Percentiles rank a stretch among this genome's conserved stretches.
phyloP scores from a whole-genome alignment of 257 asterid species.

The Penstemon eatonii region DNA sequence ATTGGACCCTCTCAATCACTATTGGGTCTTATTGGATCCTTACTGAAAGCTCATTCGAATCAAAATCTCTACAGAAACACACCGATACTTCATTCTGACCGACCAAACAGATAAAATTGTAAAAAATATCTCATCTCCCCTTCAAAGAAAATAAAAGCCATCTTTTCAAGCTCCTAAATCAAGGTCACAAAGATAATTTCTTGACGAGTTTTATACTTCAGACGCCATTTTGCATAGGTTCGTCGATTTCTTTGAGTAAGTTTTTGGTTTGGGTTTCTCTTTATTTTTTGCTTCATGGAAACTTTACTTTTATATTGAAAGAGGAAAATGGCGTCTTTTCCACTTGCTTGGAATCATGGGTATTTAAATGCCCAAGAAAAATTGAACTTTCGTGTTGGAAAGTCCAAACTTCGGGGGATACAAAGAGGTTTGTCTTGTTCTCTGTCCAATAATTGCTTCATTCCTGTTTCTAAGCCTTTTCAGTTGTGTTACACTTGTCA shows the following conservation, averaged over 20 bases:
- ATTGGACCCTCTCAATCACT: no score
- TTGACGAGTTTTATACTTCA: conserved; percentile 25
- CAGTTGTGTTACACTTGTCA: conserved; percentile 36
- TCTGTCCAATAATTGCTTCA: conserved; percentile 34
- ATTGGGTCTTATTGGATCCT: no score
- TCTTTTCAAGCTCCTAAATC: conserved; percentile 24
- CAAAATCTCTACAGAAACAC: conserved; percentile 1
- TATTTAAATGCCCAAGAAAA: conserved; percentile 44
- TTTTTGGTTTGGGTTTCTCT: conserved; percentile 33
- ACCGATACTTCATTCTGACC: not conserved
- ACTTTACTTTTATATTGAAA: no score
- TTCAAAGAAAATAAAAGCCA: conserved; percentile 8
- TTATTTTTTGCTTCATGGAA: conserved; percentile 28
- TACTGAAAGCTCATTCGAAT: no score
- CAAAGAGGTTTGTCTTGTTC: conserved; percentile 35
- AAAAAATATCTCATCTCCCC: conserved; percentile 30
- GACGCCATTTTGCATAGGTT: conserved; percentile 5
- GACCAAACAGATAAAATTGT: not conserved
- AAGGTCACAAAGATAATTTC: conserved; percentile 18
- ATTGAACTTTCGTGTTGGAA: conserved; percentile 39
- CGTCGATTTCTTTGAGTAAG: conserved; percentile 8
- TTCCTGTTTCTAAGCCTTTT: conserved; percentile 43
- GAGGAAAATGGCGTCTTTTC: conserved; percentile 62
- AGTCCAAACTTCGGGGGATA: conserved; percentile 31
- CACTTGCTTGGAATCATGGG: conserved; percentile 58